Conservation (phyloP, 805 yeast species). For the Nakazawaea anatomiae region DNA sequence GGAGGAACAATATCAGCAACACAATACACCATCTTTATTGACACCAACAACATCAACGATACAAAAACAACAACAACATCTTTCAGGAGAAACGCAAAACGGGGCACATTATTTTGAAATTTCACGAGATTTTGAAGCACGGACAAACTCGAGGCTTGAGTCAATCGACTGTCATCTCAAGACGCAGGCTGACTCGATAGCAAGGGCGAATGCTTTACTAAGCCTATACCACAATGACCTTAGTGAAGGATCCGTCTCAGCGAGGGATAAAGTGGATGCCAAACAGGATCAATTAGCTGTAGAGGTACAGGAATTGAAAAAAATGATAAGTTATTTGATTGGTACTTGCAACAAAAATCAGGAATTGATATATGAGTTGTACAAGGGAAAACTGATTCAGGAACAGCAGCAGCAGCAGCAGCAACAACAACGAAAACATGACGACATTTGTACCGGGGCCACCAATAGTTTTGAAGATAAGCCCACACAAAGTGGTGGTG, state of each 20-base stretch:
- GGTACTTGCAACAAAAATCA: neutral
- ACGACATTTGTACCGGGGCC: neutral
- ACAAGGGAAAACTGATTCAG: neutral
- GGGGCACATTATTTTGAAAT: too few species aligned
- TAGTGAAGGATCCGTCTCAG: neutral
- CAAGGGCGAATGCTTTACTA: slow-evolving; percentile 2
- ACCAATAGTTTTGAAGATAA: neutral
- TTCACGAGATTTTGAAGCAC: neutral
- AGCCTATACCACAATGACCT: slow-evolving; percentile 8
- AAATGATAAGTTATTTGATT: neutral
- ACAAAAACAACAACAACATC: too few species aligned
- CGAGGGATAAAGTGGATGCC: neutral
- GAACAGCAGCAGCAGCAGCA: neutral
- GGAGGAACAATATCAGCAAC: too few species aligned
- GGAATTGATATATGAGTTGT: neutral
- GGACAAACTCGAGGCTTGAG: neutral
- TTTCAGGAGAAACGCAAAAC: too few species aligned
- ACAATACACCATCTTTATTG: neutral
- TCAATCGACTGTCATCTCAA: slow-evolving; percentile 1
- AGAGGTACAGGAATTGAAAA: neutral
- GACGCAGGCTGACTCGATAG: slow-evolving; percentile 3
- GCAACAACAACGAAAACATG: neutral
- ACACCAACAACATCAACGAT: neutral
- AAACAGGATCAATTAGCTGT: neutral
- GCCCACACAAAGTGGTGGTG: slow-evolving; percentile 13